A percentile compares a stretch with the other conserved stretches of the same genome.
phyloP scores from a whole-genome alignment of 2,329 filamentous ascomycete species.

The Colletotrichum gigasporum region DNA sequence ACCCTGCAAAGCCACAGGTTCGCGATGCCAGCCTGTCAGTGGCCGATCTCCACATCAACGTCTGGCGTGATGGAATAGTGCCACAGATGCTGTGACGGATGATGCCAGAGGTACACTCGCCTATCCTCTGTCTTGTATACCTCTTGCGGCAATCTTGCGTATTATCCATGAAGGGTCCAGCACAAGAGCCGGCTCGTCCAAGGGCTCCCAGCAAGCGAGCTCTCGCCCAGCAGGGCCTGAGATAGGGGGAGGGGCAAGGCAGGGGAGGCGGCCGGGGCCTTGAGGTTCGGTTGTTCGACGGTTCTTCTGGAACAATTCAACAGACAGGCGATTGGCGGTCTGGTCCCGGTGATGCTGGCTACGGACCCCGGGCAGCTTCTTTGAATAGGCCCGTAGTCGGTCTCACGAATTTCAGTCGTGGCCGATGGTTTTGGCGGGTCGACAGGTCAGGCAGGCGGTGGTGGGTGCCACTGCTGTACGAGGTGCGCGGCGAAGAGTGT shows the following conservation, averaged over 20 bases:
- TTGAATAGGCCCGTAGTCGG: conserved; percentile 14
- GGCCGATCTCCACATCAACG: conserved; percentile 1
- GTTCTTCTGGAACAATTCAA: conserved; percentile 27
- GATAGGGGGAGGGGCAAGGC: conserved; percentile 30
- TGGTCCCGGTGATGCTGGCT: conserved; percentile 12
- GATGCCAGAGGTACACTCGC: conserved; percentile 12
- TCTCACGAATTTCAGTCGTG: conserved; percentile 13
- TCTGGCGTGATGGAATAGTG: conserved; percentile 7
- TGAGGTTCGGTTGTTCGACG: conserved; percentile 21
- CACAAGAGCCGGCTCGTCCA: conserved; percentile 14
- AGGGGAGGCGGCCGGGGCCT: conserved; percentile 13
- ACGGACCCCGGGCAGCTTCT: conserved; percentile 21
- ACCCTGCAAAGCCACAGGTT: conserved; percentile 7
- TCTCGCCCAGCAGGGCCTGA: conserved; percentile 22
- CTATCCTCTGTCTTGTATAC: conserved; percentile 18
- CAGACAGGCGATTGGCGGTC: background rate
- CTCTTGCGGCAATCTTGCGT: conserved; percentile 27
- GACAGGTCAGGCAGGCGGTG: conserved; percentile 3
- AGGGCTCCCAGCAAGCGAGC: conserved; percentile 26
- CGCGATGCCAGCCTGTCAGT: conserved; percentile 12
- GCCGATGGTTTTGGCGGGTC: conserved; percentile 14
- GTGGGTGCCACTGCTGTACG: conserved; percentile 3
- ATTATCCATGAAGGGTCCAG: conserved; percentile 27
- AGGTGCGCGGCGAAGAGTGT: background rate
- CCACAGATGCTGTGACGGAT: conserved; percentile 6